Evolutionary conservation across 2,329 filamentous ascomycete genomes (phyloP), one percentile per base, ranked within the genome.

Genomic region (Sclerotinia subarctica): DNA sequence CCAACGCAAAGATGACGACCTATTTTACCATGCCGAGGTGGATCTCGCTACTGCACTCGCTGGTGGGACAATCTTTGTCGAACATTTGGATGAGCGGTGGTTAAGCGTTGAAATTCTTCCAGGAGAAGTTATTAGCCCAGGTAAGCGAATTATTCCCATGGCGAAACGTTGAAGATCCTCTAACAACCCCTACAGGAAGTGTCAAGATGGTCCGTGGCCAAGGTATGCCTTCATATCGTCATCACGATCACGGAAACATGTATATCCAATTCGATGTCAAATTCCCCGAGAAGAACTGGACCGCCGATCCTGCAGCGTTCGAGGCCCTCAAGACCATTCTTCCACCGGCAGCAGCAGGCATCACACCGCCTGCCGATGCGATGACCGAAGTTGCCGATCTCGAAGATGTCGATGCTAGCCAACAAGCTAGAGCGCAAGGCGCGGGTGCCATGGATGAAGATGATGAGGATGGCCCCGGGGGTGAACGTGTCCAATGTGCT

Each of bases 181-280:
- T 66, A 70, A 70, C 62, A 70, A n/a, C 69, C 38, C 19, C 59
- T 51, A 67, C 74, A 97, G 95, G 92, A 74, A 85, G 92, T 73
- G 87, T 98, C 79, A 98, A 97, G 84, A 91, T 97, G 81, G 90
- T 99, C 76, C 92, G 92, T 73, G 94, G 93, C 72, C 95, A 99
- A 82, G 95, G 95, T 79, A 99, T 99, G 95, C 95, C 95, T 53
- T 96, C 95, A 5, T 91, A 88, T 81, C 89, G 95, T 75, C 95
- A 98, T 81, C 95, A 99, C 84, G 92, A 98, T 81, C 89, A 87
- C 78, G 95, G 95, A 77, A 97, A 99, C 82, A 85, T 99, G 75
- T 99, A 95, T 84, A 93, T 99, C 77, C 93, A 96, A 78, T 99
- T 99, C 83, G 90, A 92, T 77, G 93, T 99, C 81, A 97, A 96